Conservation (phyloP, 2,329 filamentous ascomycete species). For the Colletotrichum sp. region DNA sequence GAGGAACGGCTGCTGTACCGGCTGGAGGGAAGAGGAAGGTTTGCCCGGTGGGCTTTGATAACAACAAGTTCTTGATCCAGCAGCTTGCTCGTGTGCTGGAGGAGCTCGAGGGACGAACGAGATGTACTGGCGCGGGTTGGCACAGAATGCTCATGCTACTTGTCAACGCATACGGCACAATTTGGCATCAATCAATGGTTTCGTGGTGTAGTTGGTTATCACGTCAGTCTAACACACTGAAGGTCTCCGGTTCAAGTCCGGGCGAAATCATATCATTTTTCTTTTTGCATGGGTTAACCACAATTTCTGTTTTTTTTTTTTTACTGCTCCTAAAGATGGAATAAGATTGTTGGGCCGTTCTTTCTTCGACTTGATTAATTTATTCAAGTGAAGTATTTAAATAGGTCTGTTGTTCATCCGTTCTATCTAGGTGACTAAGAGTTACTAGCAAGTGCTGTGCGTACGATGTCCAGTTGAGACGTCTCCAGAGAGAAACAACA, state of each 20-base stretch:
- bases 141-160: accelerated
- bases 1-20: background rate
- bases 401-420: background rate
- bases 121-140: background rate
- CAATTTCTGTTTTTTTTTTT: background rate
- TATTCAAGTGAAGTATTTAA: background rate
- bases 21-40: too few relatives aligned
- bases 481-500: background rate
- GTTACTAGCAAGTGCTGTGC: background rate
- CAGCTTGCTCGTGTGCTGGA: background rate
- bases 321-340: background rate
- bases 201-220: conserved; percentile 50
- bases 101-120: background rate
- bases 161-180: accelerated
- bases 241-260: conserved; percentile 22
- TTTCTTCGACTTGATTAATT: background rate
- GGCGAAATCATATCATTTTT: background rate
- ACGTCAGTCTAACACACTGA: conserved; percentile 50
- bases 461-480: background rate
- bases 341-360: background rate
- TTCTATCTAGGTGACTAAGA: background rate
- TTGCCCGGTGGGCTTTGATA: background rate
- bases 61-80: background rate
- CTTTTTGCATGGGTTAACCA: too few relatives aligned
- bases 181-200: background rate